Percentiles rank a stretch among this genome's conserved stretches.
Conservation (phyloP, 768 basidiomycete species). For the Serendipita sp. region DNA sequence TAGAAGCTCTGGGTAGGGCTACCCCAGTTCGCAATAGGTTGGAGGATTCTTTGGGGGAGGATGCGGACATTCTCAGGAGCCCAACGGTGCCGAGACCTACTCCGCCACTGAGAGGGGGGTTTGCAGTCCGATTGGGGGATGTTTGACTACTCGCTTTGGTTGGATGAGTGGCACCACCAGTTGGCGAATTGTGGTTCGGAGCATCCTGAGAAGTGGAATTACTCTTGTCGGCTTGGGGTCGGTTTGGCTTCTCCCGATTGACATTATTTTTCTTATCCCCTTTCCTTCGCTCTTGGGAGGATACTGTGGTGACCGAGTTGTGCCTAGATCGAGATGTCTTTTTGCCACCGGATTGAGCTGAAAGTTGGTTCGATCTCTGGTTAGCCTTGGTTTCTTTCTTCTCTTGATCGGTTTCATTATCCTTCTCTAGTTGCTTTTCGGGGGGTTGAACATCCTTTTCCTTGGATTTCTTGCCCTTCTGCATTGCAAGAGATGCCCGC, state of each 20-base stretch:
- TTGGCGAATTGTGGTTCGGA: too few relatives aligned
- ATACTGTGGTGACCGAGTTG: too few relatives aligned
- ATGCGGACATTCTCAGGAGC: neutral
- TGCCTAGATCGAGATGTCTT: too few relatives aligned
- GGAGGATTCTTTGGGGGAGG: neutral
- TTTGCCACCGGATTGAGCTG: too few relatives aligned
- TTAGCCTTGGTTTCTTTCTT: neutral
- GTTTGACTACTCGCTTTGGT: neutral
- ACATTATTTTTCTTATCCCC: too few relatives aligned
- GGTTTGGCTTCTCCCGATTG: too few relatives aligned
- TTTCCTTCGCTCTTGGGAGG: too few relatives aligned
- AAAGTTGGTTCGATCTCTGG: neutral
- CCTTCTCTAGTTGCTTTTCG: neutral
- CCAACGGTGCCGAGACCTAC: neutral
- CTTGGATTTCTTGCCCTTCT: neutral
- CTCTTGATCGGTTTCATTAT: neutral
- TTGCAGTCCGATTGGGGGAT: neutral
- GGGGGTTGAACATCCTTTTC: neutral
- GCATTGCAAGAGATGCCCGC: neutral
- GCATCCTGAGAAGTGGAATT: too few relatives aligned
- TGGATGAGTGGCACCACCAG: too few relatives aligned
- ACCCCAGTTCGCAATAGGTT: neutral
- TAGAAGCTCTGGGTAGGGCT: neutral
- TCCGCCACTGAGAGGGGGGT: neutral
- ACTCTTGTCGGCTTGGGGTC: too few relatives aligned